Evolutionary conservation across 2,329 filamentous ascomycete species (phyloP).

Genomic region (Aplosporella prunicola): DNA sequence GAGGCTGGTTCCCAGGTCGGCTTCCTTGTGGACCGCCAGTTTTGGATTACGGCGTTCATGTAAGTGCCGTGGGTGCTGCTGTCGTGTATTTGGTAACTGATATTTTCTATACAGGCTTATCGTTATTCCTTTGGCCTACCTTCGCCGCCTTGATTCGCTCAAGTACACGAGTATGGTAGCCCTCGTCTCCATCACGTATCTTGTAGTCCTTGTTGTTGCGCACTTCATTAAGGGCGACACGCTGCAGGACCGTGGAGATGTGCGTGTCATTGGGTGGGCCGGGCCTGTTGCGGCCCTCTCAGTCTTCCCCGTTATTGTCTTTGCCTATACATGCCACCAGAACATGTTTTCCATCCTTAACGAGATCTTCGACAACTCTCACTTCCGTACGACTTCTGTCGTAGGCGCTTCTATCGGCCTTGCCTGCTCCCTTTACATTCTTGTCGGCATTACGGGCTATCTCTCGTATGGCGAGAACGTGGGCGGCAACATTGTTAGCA

Average conservation of each 20-base stretch:
- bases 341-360: conserved; percentile 99
- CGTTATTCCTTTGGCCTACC: conserved; percentile 87
- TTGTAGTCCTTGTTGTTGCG: conserved; percentile 86
- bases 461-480: conserved; percentile 88
- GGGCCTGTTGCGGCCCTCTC: conserved; percentile 71
- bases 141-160: conserved; percentile 83
- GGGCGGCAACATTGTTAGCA: conserved; percentile 83
- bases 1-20: conserved; percentile 51
- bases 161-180: conserved; percentile 95
- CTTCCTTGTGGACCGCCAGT: conserved; percentile 81
- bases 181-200: conserved; percentile 83
- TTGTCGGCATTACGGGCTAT: conserved; percentile 92
- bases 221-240: conserved; percentile 77
- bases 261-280: conserved; percentile 69
- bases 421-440: conserved; percentile 75
- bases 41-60: conserved; percentile 98
- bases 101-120: conserved; percentile 53
- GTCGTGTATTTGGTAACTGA: conserved; percentile 12
- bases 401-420: conserved; percentile 77
- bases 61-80: conserved; percentile 31
- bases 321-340: conserved; percentile 99
- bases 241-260: conserved; percentile 59
- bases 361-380: conserved; percentile 79
- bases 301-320: conserved; percentile 88
- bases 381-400: conserved; percentile 66